Percentiles rank a stretch among this genome's conserved stretches.
Conservation (phyloP, 2,329 filamentous ascomycete species). For the Colletotrichum godetiae region DNA sequence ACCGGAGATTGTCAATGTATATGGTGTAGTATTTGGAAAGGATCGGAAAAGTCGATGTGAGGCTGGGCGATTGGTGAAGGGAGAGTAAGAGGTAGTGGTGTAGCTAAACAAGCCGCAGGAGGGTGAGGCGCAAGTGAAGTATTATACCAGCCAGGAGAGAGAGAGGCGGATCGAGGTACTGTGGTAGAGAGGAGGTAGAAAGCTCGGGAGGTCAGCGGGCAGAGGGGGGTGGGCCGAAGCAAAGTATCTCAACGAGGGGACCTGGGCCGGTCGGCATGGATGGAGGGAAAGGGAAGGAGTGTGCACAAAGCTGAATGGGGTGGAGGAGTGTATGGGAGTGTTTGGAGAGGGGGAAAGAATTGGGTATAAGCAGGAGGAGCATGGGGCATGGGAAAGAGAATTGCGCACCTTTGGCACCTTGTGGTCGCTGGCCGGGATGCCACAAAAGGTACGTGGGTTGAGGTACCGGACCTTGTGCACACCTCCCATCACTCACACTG, state of each 20-base stretch:
- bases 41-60: background rate
- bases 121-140: conserved; percentile 29
- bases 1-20: background rate
- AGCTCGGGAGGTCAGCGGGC: conserved; percentile 33
- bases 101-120: background rate
- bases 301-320: conserved; percentile 12
- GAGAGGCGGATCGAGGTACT: background rate
- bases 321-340: conserved; percentile 24
- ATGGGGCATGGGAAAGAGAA: conserved; percentile 35
- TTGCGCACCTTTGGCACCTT: conserved; percentile 31
- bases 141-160: conserved; percentile 25
- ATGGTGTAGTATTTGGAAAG: background rate
- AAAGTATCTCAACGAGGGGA: conserved; percentile 14
- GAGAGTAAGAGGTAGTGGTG: background rate
- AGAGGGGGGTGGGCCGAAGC: conserved; percentile 29
- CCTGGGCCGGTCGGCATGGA: conserved; percentile 16
- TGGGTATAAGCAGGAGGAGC: conserved; percentile 13
- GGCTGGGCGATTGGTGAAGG: background rate
- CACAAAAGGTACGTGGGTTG: conserved; percentile 28
- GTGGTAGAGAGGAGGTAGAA: conserved; percentile 1
- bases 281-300: background rate
- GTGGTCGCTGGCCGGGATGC: conserved; percentile 25
- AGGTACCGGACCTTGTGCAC: conserved; percentile 13
- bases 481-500: no score
- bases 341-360: conserved; percentile 22